A percentile compares a stretch with the other conserved stretches of the same genome.
Conservation (phyloP, 495 filamentous ascomycete species). For the Daldinia caldariorum region DNA sequence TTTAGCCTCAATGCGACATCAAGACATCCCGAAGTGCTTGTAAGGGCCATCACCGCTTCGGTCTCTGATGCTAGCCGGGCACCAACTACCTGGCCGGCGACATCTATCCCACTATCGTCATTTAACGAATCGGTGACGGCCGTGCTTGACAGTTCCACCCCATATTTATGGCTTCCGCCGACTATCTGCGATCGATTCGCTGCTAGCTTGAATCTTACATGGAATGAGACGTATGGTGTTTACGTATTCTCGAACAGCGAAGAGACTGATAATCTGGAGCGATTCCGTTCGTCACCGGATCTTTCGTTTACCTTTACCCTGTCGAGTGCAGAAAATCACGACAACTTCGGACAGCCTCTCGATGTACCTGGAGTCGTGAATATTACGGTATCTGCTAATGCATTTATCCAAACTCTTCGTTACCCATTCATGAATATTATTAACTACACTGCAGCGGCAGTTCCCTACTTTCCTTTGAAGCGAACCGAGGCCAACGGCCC, state of each 20-base stretch:
- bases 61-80: conserved; percentile 53
- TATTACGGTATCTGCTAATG: conserved; percentile 69
- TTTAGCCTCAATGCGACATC: conserved; percentile 62
- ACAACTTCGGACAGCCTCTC: conserved; percentile 55
- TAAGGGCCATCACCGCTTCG: conserved; percentile 65
- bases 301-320: conserved; percentile 70
- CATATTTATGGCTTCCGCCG: conserved; percentile 73
- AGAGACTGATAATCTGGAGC: conserved; percentile 42
- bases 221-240: conserved; percentile 59
- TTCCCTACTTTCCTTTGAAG: conserved; percentile 71
- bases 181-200: conserved; percentile 71
- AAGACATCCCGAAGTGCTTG: conserved; percentile 60
- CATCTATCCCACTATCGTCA: conserved; percentile 50
- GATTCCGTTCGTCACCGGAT: conserved; percentile 54
- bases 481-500: conserved; percentile 61
- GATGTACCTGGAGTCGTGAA: conserved; percentile 62
- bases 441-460: conserved; percentile 53
- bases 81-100: conserved; percentile 54
- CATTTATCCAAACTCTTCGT: conserved; percentile 68
- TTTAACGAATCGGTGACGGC: conserved; percentile 61
- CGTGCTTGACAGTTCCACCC: conserved; percentile 73
- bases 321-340: conserved; percentile 58
- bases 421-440: conserved; percentile 65
- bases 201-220: conserved; percentile 65
- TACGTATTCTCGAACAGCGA: conserved; percentile 51